phyloP scores from a whole-genome alignment of 2,329 filamentous ascomycete genomes.

The Aspergillus aculeatinus region DNA sequence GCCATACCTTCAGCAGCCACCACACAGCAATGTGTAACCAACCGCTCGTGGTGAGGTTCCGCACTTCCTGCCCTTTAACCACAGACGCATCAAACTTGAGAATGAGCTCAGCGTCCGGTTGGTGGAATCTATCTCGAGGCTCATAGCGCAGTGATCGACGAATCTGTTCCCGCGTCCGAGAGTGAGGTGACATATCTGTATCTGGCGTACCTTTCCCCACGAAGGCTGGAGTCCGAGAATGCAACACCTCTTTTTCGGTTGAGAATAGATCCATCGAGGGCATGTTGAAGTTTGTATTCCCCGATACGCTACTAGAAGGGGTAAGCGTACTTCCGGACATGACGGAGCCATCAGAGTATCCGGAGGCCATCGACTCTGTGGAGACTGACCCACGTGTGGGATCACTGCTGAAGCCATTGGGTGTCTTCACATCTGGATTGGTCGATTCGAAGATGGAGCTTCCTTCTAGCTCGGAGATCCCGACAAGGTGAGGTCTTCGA shows the following conservation, averaged over 20 bases:
- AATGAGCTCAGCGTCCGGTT: conserved; percentile 21
- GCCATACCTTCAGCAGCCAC: conserved; percentile 33
- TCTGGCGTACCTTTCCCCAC: not conserved
- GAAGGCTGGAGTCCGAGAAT: not conserved
- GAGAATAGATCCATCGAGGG: not conserved
- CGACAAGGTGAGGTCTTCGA: not conserved
- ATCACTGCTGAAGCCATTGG: not conserved
- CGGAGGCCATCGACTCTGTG: conserved; percentile 21
- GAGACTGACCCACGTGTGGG: conserved; percentile 17
- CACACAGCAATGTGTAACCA: conserved; percentile 34
- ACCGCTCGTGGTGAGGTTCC: conserved; percentile 26
- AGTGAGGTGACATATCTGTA: conserved; percentile 24
- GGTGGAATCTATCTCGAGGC: conserved; percentile 26
- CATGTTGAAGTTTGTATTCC: not conserved
- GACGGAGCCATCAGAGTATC: conserved; percentile 18
- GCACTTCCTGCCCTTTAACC: conserved; percentile 22
- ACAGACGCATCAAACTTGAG: conserved; percentile 22
- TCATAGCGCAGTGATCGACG: conserved; percentile 29
- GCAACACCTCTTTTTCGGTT: conserved; percentile 2
- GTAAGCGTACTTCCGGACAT: conserved; percentile 9
- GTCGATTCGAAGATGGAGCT: not conserved
- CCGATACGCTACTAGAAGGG: conserved; percentile 10
- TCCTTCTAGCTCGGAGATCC: not conserved
- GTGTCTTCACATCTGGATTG: not conserved
- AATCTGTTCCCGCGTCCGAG: conserved; percentile 25